Evolutionary conservation across 148 eudicot genomes (phyloP).

Genomic region (Silene uniflora): DNA sequence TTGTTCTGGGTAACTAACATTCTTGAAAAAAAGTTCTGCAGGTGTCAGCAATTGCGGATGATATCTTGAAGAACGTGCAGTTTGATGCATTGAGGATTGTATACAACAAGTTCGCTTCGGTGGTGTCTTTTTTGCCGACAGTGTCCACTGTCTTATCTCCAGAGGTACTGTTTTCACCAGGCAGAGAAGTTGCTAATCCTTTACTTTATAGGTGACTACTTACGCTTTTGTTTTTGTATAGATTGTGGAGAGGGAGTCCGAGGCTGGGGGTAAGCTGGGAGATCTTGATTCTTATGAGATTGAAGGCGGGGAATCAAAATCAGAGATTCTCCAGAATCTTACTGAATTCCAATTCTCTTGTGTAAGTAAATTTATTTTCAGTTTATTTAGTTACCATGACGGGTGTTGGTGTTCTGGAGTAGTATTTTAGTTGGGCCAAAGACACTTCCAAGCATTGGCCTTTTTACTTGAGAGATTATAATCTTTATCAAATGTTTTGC

Average conservation of each 20-base stretch:
- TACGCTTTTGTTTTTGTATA: slow-evolving; percentile 23
- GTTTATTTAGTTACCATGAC: not conserved
- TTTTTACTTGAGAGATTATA: not conserved
- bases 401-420: not conserved
- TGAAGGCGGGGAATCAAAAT: slow-evolving; percentile 88
- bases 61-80: slow-evolving; percentile 83
- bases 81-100: slow-evolving; percentile 91
- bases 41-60: slow-evolving; percentile 92
- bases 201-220: slow-evolving; percentile 2
- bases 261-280: slow-evolving; percentile 82
- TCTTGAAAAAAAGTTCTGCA: slow-evolving; percentile 24
- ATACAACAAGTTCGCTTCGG: slow-evolving; percentile 84
- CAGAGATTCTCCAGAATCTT: slow-evolving; percentile 86
- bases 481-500: not conserved
- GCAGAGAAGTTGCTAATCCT: not conserved
- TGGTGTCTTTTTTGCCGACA: slow-evolving; percentile 81
- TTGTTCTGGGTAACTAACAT: not conserved
- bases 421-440: not conserved
- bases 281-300: slow-evolving; percentile 81
- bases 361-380: slow-evolving; percentile 41
- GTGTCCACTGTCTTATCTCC: slow-evolving; percentile 81
- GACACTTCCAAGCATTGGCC: not conserved
- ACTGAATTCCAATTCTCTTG: slow-evolving; percentile 87
- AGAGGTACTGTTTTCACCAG: slow-evolving; percentile 45
- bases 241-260: slow-evolving; percentile 83